Percentiles rank a stretch among this genome's conserved stretches.
These are phyloP conservation scores for Hygrocybe punicea DNA, from an alignment of 768 basidiomycete genomes.

Conservation along the genomic window DNA sequence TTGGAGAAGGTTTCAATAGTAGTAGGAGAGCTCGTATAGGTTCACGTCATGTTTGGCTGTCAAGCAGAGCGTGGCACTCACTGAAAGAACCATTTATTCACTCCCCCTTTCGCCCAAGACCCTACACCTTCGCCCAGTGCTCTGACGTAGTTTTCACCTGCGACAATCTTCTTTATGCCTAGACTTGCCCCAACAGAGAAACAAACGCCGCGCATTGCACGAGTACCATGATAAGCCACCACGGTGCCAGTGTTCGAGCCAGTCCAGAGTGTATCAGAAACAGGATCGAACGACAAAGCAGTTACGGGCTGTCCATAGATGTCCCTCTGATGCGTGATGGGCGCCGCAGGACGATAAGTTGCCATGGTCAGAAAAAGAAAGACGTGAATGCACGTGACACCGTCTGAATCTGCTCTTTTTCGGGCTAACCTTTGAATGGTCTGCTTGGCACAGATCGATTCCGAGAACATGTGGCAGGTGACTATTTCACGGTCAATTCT, in stretches of 20 bases:
- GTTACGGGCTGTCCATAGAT: conserved; percentile 55
- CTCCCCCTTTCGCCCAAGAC: conserved; percentile 79
- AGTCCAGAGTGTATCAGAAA: conserved; percentile 86
- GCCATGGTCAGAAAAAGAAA: conserved; percentile 20
- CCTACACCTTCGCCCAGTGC: conserved; percentile 68
- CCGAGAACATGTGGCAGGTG: too few species aligned
- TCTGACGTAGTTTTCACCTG: conserved; percentile 76
- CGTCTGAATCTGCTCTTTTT: too few species aligned
- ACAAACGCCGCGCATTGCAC: conserved; percentile 63
- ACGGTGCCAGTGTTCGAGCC: conserved; percentile 72
- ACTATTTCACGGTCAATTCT: too few species aligned
- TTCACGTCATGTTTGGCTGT: not conserved
- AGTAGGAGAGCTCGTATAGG: conserved; percentile 25
- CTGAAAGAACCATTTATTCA: conserved; percentile 80
- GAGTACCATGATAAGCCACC: conserved; percentile 60
- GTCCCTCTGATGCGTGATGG: conserved; percentile 28
- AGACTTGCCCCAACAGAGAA: conserved; percentile 69
- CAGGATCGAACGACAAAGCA: conserved; percentile 84
- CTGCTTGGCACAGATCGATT: too few species aligned
- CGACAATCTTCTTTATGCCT: conserved; percentile 68
- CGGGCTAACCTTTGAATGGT: too few species aligned
- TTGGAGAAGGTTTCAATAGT: conserved; percentile 45
- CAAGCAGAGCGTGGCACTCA: conserved; percentile 31
- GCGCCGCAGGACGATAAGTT: conserved; percentile 32
- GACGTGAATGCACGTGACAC: too few species aligned